Base-by-base conservation (phyloP, 2,329 filamentous ascomycete genomes). In the Botryotinia narcissicola region DNA sequence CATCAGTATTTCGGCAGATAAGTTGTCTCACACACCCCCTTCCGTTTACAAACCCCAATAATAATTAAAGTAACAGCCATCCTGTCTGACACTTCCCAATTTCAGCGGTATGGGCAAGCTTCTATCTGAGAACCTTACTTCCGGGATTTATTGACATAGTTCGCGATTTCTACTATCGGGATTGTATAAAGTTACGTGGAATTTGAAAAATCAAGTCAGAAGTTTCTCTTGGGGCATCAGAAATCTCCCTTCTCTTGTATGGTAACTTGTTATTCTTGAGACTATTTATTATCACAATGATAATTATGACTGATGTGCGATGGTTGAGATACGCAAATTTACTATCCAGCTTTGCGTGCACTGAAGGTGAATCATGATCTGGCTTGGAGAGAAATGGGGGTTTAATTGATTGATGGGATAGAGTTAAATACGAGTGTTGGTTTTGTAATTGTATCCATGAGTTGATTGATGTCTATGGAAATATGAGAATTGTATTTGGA, bases 331-430 rank as follows among this genome's bases (percentile, higher is more conserved):
- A 51, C 3, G 2, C 0, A 7, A 51, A 51, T 14, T 0, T 2
- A 3, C 25, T n/a, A 22, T 1, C 0, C 25, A 6, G 22, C 1
- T 25, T 2, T 14, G 10, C 0, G 4, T 14, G 14, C 4, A 51
- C 10, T 51, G 4, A 6, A n/a, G 10, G 10, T n/a, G 10, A n/a
- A 16, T 54, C 2, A 7, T 54, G 12, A n/a, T 7, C 5, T 16
- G 16, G 1, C 6, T 16, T 3, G 7, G 25, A 54, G 22, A 16
- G n/a, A n/a, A n/a, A n/a, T n/a, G n/a, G n/a, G n/a, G n/a, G n/a
- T n/a, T n/a, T n/a, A n/a, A n/a, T n/a, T n/a, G n/a, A n/a, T n/a
- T n/a, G n/a, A n/a, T n/a, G n/a, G n/a, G n/a, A n/a, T n/a, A n/a
- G n/a, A n/a, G n/a, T n/a, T n/a, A n/a, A n/a, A n/a, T n/a, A n/a